phyloP scores from a whole-genome alignment of 2,329 filamentous ascomycete genomes.

The Diaporthe eres region DNA sequence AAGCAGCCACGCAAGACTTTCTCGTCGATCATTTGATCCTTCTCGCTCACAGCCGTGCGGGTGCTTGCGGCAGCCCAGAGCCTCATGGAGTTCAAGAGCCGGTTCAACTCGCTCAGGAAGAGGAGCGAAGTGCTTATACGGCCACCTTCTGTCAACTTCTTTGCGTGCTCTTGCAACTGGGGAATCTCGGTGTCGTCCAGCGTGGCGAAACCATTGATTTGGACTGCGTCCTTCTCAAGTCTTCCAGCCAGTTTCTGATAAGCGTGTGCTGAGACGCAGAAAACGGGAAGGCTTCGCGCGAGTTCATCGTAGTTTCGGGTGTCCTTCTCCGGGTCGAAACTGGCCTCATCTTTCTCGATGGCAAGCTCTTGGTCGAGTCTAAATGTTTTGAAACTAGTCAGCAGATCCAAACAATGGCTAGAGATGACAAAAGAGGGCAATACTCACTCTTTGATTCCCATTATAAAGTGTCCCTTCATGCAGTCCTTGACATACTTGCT shows the following conservation, averaged over 20 bases:
- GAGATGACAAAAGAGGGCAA: neutral
- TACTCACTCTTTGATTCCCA: slow-evolving; percentile 66
- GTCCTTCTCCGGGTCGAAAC: slow-evolving; percentile 69
- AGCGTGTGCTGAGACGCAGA: slow-evolving; percentile 73
- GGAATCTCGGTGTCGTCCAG: slow-evolving; percentile 72
- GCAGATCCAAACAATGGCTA: neutral
- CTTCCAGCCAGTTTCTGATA: slow-evolving; percentile 74
- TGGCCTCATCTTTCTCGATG: slow-evolving; percentile 65
- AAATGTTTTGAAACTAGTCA: neutral
- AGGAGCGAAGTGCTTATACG: slow-evolving; percentile 56
- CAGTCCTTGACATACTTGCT: slow-evolving; percentile 68
- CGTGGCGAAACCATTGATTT: slow-evolving; percentile 64
- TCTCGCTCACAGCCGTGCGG: neutral
- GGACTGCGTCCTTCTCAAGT: slow-evolving; percentile 64
- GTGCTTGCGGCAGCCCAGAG: slow-evolving; percentile 52
- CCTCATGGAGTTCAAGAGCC: slow-evolving; percentile 66
- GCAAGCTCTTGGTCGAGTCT: slow-evolving; percentile 67
- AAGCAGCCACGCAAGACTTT: neutral
- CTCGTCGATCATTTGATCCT: neutral
- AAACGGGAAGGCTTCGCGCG: slow-evolving; percentile 70
- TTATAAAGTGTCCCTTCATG: slow-evolving; percentile 72
- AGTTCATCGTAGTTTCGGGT: slow-evolving; percentile 71
- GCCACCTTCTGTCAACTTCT: slow-evolving; percentile 61
- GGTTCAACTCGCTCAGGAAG: slow-evolving; percentile 66
- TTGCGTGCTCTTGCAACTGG: slow-evolving; percentile 70